phyloP scores from a whole-genome alignment of 192 early-diverging fungal species.

The Chytriomyces sp. region DNA sequence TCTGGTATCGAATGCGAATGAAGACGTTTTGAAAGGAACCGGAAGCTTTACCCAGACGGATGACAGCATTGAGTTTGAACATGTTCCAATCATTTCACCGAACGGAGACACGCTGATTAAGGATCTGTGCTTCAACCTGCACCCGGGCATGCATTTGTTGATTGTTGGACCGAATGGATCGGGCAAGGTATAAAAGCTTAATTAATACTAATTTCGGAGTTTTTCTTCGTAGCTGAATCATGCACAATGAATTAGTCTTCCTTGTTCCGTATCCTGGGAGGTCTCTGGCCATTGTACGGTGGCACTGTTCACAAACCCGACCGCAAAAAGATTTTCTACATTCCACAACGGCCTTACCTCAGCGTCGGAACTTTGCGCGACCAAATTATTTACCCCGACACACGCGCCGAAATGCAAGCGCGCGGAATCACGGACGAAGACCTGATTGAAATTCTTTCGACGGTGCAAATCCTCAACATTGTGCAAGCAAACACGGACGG shows the following conservation, averaged over 20 bases:
- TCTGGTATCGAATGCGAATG: constrained; percentile 42
- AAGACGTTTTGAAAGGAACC: constrained; percentile 33
- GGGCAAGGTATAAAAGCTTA: constrained; percentile 53
- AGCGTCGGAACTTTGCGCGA: constrained; percentile 92
- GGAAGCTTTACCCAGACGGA: constrained; percentile 26
- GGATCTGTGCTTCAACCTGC: constrained; percentile 84
- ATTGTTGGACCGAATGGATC: constrained; percentile 93
- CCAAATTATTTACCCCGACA: constrained; percentile 97
- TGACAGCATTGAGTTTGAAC: constrained; percentile 44
- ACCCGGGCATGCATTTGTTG: constrained; percentile 88
- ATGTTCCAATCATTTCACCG: constrained; percentile 53
- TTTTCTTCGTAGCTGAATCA: neutral
- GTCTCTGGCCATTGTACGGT: constrained; percentile 95
- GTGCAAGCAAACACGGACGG: constrained; percentile 87
- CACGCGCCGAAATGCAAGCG: constrained; percentile 75
- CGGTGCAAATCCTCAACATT: constrained; percentile 82
- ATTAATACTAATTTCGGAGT: constrained; percentile 18
- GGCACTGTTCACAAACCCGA: constrained; percentile 56
- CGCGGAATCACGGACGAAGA: constrained; percentile 77
- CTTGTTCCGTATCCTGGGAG: constrained; percentile 94
- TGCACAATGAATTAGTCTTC: constrained; percentile 60
- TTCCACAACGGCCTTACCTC: constrained; percentile 98
- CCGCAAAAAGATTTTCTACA: constrained; percentile 91
- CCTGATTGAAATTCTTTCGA: constrained; percentile 76
- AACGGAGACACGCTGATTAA: constrained; percentile 65